Conservation (phyloP, 371 early-diverging fungal species). For the Gilbertella persicaria region DNA sequence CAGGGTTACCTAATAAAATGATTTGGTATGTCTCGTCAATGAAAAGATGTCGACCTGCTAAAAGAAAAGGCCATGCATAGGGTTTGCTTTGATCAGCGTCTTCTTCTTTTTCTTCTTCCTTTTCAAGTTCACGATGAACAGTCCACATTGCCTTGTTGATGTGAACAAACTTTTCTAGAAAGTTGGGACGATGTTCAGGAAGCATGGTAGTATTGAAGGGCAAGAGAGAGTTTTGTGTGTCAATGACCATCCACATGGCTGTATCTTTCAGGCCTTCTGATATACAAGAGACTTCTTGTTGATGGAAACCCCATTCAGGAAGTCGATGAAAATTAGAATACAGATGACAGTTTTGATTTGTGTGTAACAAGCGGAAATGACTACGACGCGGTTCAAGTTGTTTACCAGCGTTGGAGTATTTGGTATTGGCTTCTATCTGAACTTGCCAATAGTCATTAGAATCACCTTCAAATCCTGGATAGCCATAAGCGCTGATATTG, state of each 20-base stretch:
- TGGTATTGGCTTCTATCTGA: conserved; percentile 59
- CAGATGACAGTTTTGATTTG: conserved; percentile 73
- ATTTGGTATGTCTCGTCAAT: conserved; percentile 67
- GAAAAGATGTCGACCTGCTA: conserved; percentile 92
- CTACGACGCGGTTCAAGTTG: conserved; percentile 65
- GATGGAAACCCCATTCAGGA: conserved; percentile 98
- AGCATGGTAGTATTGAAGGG: conserved; percentile 41
- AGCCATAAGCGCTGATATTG: conserved; percentile 66
- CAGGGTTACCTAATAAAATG: conserved; percentile 97
- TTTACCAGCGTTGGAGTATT: conserved; percentile 46
- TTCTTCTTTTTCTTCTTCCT: conserved; percentile 81
- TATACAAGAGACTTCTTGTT: conserved; percentile 93
- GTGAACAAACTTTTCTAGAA: conserved; percentile 81
- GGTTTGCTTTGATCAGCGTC: conserved; percentile 91
- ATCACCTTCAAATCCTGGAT: conserved; percentile 42
- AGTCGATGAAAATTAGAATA: conserved; percentile 79
- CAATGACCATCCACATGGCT: conserved; percentile 68
- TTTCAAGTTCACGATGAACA: conserved; percentile 79
- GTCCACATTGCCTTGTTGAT: conserved; percentile 82
- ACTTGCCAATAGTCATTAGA: conserved; percentile 77
- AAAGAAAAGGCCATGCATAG: conserved; percentile 81
- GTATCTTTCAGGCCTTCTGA: conserved; percentile 63
- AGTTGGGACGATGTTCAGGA: conserved; percentile 56
- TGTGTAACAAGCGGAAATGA: conserved; percentile 74
- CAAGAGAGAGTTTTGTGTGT: conserved; percentile 44